These are phyloP conservation scores for Wickerhamomyces sp. DNA, from an alignment of 1,139 yeast species.

Conservation along the genomic window DNA sequence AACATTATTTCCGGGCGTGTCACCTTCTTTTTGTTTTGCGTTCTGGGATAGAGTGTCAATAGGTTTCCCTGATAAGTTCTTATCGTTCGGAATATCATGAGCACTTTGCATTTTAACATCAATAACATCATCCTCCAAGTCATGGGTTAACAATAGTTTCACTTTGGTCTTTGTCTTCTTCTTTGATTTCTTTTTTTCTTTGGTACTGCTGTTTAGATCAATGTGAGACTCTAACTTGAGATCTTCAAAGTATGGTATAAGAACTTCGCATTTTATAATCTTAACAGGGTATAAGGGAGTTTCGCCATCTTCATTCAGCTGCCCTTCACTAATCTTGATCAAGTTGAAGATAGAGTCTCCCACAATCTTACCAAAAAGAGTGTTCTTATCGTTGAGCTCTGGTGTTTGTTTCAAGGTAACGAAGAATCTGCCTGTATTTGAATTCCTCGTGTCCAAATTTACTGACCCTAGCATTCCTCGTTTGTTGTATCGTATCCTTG, in stretches of 20 bases:
- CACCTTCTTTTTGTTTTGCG: conserved; percentile 1
- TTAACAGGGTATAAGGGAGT: conserved; percentile 50
- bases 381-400: conserved; percentile 42
- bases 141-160: conserved; percentile 25
- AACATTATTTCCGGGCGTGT: too few relatives aligned
- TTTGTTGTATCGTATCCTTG: conserved; percentile 47
- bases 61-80: conserved; percentile 19
- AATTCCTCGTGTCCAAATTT: conserved; percentile 26
- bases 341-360: conserved; percentile 58
- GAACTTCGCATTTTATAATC: conserved; percentile 38
- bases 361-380: conserved; percentile 59
- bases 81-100: conserved; percentile 38
- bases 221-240: conserved; percentile 22
- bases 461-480: conserved; percentile 58
- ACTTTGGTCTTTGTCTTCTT: conserved; percentile 24
- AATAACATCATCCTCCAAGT: conserved; percentile 26
- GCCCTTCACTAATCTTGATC: conserved; percentile 47
- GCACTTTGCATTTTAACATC: conserved; percentile 45
- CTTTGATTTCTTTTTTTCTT: conserved; percentile 12
- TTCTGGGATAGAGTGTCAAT: background rate
- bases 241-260: conserved; percentile 49
- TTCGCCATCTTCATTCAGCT: conserved; percentile 36
- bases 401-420: conserved; percentile 47
- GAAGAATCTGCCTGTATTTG: conserved; percentile 45
- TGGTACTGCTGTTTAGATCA: conserved; percentile 2